phyloP scores from a whole-genome alignment of 2,329 filamentous ascomycete genomes.

The Arthrobotrys conoides region DNA sequence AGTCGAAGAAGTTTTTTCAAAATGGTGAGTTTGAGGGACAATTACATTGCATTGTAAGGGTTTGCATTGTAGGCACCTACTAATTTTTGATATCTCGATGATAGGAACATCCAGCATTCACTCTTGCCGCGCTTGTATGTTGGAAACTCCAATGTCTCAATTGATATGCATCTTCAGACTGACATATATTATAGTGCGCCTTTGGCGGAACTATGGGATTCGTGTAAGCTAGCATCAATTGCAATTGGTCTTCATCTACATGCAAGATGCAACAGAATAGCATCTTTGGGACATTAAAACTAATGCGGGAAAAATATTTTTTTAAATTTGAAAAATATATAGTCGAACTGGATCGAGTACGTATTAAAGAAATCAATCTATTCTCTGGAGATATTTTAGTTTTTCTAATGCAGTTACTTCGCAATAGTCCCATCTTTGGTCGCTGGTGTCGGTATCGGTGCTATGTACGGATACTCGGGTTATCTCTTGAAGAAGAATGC shows the following conservation, averaged over 20 bases:
- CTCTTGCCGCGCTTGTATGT: conserved; percentile 53
- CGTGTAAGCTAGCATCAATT: conserved; percentile 64
- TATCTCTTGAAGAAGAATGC: conserved; percentile 82
- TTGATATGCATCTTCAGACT: neutral
- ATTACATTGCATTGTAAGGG: conserved; percentile 5
- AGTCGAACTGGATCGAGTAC: conserved; percentile 81
- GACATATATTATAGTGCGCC: conserved; percentile 73
- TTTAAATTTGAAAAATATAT: neutral
- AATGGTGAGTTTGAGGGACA: conserved; percentile 24
- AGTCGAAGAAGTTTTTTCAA: conserved; percentile 11
- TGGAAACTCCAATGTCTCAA: conserved; percentile 2
- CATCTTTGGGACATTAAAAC: neutral
- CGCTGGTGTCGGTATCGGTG: conserved; percentile 86
- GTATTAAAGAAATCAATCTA: neutral
- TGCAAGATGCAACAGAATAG: neutral
- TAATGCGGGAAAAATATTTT: neutral
- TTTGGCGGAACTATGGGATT: conserved; percentile 90
- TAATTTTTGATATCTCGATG: neutral
- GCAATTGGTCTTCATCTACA: neutral
- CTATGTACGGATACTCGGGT: conserved; percentile 82
- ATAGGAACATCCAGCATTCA: conserved; percentile 60
- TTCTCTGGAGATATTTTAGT: neutral
- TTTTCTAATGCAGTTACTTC: conserved; percentile 13
- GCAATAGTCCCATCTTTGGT: conserved; percentile 77
- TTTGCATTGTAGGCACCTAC: neutral